Conservation (phyloP, 371 early-diverging fungal genomes). For the Smittium mucronatum region DNA sequence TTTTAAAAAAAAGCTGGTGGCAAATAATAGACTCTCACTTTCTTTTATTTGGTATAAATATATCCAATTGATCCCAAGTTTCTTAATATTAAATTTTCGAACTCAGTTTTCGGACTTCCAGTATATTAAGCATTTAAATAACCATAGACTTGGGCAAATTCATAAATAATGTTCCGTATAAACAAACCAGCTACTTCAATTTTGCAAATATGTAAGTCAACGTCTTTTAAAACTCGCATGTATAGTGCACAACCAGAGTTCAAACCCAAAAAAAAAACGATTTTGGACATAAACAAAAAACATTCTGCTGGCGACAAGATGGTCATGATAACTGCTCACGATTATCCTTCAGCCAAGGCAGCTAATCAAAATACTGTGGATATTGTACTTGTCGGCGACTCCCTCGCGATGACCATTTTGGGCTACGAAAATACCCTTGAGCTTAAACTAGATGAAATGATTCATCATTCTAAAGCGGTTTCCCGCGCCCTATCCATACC, state of each 20-base stretch:
- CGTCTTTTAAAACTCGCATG: background rate
- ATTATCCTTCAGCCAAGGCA: constrained; percentile 79
- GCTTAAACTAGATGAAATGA: constrained; percentile 89
- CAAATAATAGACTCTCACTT: too few species aligned
- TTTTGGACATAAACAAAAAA: constrained; percentile 58
- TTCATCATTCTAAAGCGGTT: constrained; percentile 86
- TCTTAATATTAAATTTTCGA: too few species aligned
- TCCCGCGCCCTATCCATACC: constrained; percentile 59
- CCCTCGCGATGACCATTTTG: constrained; percentile 88
- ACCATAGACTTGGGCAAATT: too few species aligned
- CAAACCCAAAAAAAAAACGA: constrained; percentile 51
- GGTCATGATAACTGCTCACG: constrained; percentile 71
- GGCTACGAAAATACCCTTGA: constrained; percentile 75
- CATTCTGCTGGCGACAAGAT: constrained; percentile 61
- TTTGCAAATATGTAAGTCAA: too few species aligned
- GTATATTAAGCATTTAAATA: too few species aligned
- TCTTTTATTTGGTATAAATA: too few species aligned
- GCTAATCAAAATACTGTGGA: constrained; percentile 75
- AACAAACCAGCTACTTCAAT: too few species aligned
- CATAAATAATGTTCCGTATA: too few species aligned
- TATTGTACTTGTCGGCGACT: constrained; percentile 85
- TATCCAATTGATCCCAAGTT: too few species aligned
- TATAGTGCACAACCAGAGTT: background rate
- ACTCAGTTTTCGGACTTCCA: too few species aligned
- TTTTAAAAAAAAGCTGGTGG: too few species aligned